These are phyloP conservation scores for Chenopodium berlandieri DNA, from an alignment of 148 eudicot genomes.

Conservation along the genomic window DNA sequence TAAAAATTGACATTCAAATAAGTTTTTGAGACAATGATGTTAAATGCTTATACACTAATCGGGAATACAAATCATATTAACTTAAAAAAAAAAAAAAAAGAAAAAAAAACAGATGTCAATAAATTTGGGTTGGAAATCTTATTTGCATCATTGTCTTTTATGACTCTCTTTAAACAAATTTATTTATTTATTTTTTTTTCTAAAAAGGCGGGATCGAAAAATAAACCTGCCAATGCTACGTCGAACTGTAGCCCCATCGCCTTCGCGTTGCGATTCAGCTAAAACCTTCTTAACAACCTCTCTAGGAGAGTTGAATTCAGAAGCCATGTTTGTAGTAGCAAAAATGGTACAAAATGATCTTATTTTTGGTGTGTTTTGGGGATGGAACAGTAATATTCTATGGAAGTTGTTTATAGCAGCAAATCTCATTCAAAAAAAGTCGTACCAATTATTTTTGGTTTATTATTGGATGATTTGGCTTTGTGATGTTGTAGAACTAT, in stretches of 20 bases:
- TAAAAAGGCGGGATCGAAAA: neutral
- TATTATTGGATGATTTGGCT: neutral
- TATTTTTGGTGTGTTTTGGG: neutral
- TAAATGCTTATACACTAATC: too few species aligned
- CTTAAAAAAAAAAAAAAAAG: too few species aligned
- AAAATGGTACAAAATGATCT: neutral
- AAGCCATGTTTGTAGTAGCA: conserved; percentile 11
- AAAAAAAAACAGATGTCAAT: too few species aligned
- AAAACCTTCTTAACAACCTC: conserved; percentile 35
- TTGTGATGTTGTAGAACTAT: neutral
- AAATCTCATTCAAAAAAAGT: conserved; percentile 21
- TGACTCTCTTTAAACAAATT: neutral
- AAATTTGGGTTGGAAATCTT: too few species aligned
- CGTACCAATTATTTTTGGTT: neutral
- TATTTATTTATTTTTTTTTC: too few species aligned
- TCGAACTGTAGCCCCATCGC: conserved; percentile 43
- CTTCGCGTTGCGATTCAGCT: conserved; percentile 40
- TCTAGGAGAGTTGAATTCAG: conserved; percentile 30
- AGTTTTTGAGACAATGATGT: too few species aligned
- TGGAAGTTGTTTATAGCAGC: neutral
- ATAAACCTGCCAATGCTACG: conserved; percentile 46
- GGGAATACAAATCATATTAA: too few species aligned
- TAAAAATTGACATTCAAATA: too few species aligned
- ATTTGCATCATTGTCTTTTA: neutral
- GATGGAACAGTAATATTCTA: conserved; percentile 14